Conservation (phyloP, 2,329 filamentous ascomycete genomes). For the Cercospora janseana region DNA sequence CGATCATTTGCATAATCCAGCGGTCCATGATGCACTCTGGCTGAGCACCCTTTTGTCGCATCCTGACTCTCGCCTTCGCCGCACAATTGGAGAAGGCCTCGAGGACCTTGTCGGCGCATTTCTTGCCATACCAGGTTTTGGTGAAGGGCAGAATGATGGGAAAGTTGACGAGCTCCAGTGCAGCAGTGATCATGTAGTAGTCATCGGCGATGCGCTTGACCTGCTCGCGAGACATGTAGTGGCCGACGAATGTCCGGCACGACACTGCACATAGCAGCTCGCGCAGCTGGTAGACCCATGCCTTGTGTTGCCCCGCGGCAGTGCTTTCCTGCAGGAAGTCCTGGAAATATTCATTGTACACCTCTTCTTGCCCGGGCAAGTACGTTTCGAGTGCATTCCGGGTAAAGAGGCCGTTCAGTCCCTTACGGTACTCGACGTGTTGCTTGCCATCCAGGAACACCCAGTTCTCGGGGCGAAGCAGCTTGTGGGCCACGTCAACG, state of each 20-base stretch:
- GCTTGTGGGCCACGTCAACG: constrained; percentile 89
- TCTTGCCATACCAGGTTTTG: constrained; percentile 96
- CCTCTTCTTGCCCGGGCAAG: constrained; percentile 86
- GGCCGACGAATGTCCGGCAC: constrained; percentile 92
- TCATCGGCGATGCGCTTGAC: constrained; percentile 95
- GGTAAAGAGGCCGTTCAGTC: constrained; percentile 91
- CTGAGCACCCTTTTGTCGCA: constrained; percentile 80
- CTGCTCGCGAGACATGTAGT: constrained; percentile 87
- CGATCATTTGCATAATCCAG: constrained; percentile 86
- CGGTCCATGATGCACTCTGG: constrained; percentile 92
- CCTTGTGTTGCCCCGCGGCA: constrained; percentile 69
- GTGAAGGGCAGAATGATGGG: constrained; percentile 94
- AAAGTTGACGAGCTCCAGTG: constrained; percentile 96
- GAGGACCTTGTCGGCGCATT: constrained; percentile 87
- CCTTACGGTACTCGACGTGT: constrained; percentile 96
- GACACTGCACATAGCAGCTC: constrained; percentile 94
- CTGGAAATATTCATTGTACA: constrained; percentile 84
- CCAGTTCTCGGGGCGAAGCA: constrained; percentile 90
- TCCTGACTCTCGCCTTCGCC: constrained; percentile 77
- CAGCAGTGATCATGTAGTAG: constrained; percentile 94
- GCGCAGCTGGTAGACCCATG: constrained; percentile 90
- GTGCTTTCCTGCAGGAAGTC: constrained; percentile 70
- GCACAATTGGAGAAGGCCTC: constrained; percentile 87
- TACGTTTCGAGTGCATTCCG: constrained; percentile 83
- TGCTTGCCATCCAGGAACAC: constrained; percentile 94